These are phyloP conservation scores for Chaetomium cochliodes DNA, from an alignment of 495 filamentous ascomycete species.

Conservation along the genomic window DNA sequence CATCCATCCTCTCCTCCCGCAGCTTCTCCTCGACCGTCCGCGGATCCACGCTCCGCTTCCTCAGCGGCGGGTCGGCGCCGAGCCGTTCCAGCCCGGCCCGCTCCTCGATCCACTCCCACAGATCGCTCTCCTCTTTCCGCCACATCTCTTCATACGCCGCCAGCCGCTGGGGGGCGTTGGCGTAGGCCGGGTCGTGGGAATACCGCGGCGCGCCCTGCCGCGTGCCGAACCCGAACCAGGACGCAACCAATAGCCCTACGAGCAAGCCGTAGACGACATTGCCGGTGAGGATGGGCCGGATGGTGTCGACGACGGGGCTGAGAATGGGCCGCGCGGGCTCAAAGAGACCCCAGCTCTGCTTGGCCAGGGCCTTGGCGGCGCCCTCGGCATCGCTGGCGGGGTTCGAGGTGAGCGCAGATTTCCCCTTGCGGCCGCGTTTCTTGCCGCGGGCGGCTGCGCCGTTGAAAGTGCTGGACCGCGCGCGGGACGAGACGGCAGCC, in stretches of 20 bases:
- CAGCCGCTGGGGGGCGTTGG: conserved; percentile 61
- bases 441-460: conserved; percentile 42
- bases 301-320: conserved; percentile 66
- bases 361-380: conserved; percentile 43
- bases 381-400: conserved; percentile 47
- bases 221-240: conserved; percentile 53
- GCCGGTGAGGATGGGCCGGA: conserved; percentile 67
- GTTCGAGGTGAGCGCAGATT: conserved; percentile 41
- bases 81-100: conserved; percentile 73
- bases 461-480: conserved; percentile 44
- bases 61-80: conserved; percentile 39
- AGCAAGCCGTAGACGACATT: conserved; percentile 64
- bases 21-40: conserved; percentile 55
- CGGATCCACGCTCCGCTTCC: conserved; percentile 45
- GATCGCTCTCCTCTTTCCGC: conserved; percentile 80
- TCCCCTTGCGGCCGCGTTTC: conserved; percentile 61
- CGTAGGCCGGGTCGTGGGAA: conserved; percentile 38
- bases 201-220: conserved; percentile 38
- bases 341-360: conserved; percentile 71
- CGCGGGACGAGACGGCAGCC: conserved; percentile 64
- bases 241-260: conserved; percentile 58
- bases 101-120: conserved; percentile 97
- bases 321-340: conserved; percentile 72
- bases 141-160: conserved; percentile 94
- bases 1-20: conserved; percentile 69